phyloP scores from a whole-genome alignment of 768 basidiomycete species.

The Favolaschia claudopus region DNA sequence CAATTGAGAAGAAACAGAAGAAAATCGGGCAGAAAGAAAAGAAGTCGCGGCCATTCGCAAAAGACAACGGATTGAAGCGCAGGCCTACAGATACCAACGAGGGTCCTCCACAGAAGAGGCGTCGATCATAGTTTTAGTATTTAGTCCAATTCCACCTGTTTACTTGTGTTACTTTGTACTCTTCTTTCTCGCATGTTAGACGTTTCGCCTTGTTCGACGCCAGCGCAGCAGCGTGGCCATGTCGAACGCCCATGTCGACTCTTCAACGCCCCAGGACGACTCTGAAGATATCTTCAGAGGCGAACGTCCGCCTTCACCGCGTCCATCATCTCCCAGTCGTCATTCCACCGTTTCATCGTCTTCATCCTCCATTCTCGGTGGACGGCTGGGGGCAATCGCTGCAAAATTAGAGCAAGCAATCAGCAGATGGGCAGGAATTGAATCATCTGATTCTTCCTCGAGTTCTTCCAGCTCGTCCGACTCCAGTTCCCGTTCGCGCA shows the following conservation, averaged over 20 bases:
- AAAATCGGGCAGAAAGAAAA: conserved; percentile 92
- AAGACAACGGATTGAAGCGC: conserved; percentile 26
- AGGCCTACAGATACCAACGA: conserved; percentile 19
- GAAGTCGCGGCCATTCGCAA: conserved; percentile 73
- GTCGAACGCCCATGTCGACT: not conserved
- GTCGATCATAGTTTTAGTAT: conserved; percentile 7
- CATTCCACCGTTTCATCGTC: conserved; percentile 42
- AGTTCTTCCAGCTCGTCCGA: conserved; percentile 47
- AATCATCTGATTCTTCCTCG: conserved; percentile 41
- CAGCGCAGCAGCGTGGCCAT: not conserved
- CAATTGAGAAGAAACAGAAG: conserved; percentile 87
- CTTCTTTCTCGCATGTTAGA: not conserved
- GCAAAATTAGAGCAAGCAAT: conserved; percentile 76
- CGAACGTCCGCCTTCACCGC: conserved; percentile 44
- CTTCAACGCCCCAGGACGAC: conserved; percentile 3
- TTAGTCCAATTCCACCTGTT: no score
- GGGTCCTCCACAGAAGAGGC: conserved; percentile 16
- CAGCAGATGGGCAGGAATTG: conserved; percentile 71
- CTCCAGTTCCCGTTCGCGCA: conserved; percentile 49
- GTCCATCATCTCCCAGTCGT: conserved; percentile 35
- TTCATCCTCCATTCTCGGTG: conserved; percentile 50
- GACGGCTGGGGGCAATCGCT: conserved; percentile 60
- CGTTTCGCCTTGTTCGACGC: conserved; percentile 2
- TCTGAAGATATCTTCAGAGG: conserved; percentile 73
- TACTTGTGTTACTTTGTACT: not conserved